Percentiles rank a stretch among this genome's conserved stretches.
Conservation (phyloP, 1,284 basidiomycete species). For the Tilletia horrida region DNA sequence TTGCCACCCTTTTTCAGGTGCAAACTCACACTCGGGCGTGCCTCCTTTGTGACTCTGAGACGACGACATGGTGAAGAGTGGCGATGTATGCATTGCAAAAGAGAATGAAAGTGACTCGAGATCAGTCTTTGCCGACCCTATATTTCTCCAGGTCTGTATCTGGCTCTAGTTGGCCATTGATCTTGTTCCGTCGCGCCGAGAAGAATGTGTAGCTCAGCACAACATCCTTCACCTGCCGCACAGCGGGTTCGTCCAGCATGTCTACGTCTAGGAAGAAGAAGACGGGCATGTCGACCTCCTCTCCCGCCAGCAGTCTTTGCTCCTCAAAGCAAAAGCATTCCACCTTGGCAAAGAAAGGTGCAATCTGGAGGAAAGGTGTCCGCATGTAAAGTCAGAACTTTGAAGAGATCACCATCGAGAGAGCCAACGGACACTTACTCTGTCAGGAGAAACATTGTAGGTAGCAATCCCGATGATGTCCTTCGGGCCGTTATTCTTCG, state of each 20-base stretch:
- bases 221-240: conserved; percentile 81
- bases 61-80: too few species aligned
- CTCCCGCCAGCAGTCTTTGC: conserved; percentile 87
- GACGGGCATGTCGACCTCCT: conserved; percentile 96
- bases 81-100: not conserved
- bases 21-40: too few species aligned
- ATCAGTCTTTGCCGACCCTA: conserved; percentile 27
- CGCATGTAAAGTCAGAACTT: too few species aligned
- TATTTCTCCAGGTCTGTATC: conserved; percentile 45
- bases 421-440: conserved; percentile 61
- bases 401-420: not conserved
- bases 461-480: conserved; percentile 98
- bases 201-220: conserved; percentile 98
- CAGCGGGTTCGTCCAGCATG: conserved; percentile 82
- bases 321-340: conserved; percentile 99
- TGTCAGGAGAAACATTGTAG: conserved; percentile 90
- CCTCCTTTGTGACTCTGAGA: too few species aligned
- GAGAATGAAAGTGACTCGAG: not conserved
- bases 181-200: conserved; percentile 60
- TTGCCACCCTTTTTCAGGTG: too few species aligned
- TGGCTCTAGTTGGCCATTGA: conserved; percentile 49
- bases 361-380: conserved; percentile 71
- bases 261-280: conserved; percentile 99
- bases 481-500: conserved; percentile 75
- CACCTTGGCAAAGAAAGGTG: conserved; percentile 98